Evolutionary conservation across 805 yeast species (phyloP), one percentile per base, ranked within the genome.

Genomic region (Starmerella vitae): DNA sequence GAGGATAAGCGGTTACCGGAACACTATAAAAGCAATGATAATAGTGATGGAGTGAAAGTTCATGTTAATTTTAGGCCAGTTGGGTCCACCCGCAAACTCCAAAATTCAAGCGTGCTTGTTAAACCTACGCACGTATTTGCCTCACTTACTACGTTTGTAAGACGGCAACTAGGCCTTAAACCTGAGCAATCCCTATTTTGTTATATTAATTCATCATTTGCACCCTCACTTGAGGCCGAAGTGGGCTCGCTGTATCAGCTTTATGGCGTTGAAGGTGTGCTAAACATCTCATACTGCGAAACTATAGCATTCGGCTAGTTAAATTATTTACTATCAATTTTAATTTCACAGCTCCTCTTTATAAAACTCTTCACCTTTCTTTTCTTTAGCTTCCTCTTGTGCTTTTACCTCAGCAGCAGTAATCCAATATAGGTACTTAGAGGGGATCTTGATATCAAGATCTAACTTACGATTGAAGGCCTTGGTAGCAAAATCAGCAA

Each of bases 1-100:
- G n/a, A n/a, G n/a, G n/a, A n/a, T n/a, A n/a, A n/a, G n/a, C n/a
- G n/a, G n/a, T n/a, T n/a, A n/a, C n/a, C n/a, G n/a, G n/a, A n/a
- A n/a, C n/a, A n/a, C n/a, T n/a, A n/a, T n/a, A n/a, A n/a, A n/a
- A n/a, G n/a, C n/a, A n/a, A n/a, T n/a, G n/a, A n/a, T n/a, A n/a
- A n/a, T n/a, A n/a, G 10, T 22, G 12, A 14, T 19, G 29, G n/a
- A 18, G 13, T 8, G 10, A 51, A 48, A 28, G 46, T 52, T 8
- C 58, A 67, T 1, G 59, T 73, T 14, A 59, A 75, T 33, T 66
- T 73, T 43, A 63, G 64, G 40, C 68, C 78, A 4, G 67, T 73
- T 29, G 78, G 78, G 0, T 67, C 75, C 1, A 66, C 77, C 0
- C 67, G 68, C 1, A 56, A 62, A 1, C 58, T 73, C 17, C 54